Conservation (phyloP, 2,329 filamentous ascomycete genomes). For the Ophiostoma pallidulum region DNA sequence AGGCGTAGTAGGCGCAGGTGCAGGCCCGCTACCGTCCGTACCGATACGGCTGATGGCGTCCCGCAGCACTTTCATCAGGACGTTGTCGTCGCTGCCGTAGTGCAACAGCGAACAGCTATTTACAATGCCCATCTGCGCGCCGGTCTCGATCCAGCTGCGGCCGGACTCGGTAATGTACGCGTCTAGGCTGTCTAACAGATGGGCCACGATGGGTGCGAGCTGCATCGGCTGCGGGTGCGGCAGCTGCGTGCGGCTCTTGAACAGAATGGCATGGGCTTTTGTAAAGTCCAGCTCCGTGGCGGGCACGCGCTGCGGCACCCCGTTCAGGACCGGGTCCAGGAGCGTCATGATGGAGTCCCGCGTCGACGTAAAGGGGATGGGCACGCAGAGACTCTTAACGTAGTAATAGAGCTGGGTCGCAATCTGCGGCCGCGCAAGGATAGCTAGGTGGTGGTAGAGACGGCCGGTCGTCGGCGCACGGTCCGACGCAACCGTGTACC, state of each 20-base stretch:
- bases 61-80: conserved; percentile 29
- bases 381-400: conserved; percentile 58
- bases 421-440: conserved; percentile 59
- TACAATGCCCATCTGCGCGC: conserved; percentile 48
- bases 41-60: conserved; percentile 14
- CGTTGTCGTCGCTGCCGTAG: conserved; percentile 42
- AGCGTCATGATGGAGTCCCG: conserved; percentile 61
- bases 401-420: conserved; percentile 67
- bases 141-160: conserved; percentile 42
- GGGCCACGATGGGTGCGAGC: conserved; percentile 33
- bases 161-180: conserved; percentile 43
- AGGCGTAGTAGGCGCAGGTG: too few relatives aligned
- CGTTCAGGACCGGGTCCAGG: conserved; percentile 47
- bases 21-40: neutral
- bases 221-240: too few relatives aligned
- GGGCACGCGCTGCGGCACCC: conserved; percentile 20
- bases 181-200: conserved; percentile 47
- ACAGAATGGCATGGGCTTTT: conserved; percentile 54
- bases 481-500: conserved; percentile 79
- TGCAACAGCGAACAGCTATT: conserved; percentile 44
- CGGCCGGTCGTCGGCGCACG: conserved; percentile 65
- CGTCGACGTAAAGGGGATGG: conserved; percentile 57
- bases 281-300: conserved; percentile 53
- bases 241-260: conserved; percentile 40
- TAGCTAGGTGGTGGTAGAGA: conserved; percentile 81